These are phyloP conservation scores for Metarhizium rileyi DNA, from an alignment of 2,329 filamentous ascomycete genomes.

Conservation along the genomic window DNA sequence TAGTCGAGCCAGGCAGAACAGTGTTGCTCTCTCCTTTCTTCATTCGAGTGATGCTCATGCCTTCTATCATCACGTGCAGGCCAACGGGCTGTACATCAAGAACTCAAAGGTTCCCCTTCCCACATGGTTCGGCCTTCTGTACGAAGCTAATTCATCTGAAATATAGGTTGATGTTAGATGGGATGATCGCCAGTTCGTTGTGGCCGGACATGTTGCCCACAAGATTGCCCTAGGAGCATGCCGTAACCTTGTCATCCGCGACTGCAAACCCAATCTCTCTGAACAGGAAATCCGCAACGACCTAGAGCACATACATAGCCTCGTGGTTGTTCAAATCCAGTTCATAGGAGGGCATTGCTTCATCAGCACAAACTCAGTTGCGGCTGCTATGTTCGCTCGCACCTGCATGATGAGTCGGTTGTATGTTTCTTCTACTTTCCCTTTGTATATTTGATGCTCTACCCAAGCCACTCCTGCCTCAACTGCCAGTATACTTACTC, in stretches of 20 bases:
- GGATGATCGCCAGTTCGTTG: constrained; percentile 60
- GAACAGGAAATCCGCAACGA: constrained; percentile 59
- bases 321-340: constrained; percentile 57
- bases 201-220: constrained; percentile 52
- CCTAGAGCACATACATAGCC: constrained; percentile 73
- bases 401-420: constrained; percentile 64
- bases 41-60: constrained; percentile 49
- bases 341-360: constrained; percentile 51
- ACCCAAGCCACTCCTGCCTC: background rate
- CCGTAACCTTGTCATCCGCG: constrained; percentile 62
- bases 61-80: constrained; percentile 56
- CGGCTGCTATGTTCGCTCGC: constrained; percentile 64
- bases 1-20: constrained; percentile 47
- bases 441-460: background rate
- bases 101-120: constrained; percentile 41
- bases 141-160: background rate
- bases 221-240: constrained; percentile 59
- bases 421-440: constrained; percentile 24
- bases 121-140: constrained; percentile 26
- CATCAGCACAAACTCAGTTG: constrained; percentile 68
- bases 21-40: constrained; percentile 61
- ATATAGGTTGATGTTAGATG: constrained; percentile 56
- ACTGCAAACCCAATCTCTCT: constrained; percentile 47
- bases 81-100: constrained; percentile 58
- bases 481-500: background rate